Base-by-base conservation (phyloP, 1,284 basidiomycete genomes). In the Agroathelia rolfsii region DNA sequence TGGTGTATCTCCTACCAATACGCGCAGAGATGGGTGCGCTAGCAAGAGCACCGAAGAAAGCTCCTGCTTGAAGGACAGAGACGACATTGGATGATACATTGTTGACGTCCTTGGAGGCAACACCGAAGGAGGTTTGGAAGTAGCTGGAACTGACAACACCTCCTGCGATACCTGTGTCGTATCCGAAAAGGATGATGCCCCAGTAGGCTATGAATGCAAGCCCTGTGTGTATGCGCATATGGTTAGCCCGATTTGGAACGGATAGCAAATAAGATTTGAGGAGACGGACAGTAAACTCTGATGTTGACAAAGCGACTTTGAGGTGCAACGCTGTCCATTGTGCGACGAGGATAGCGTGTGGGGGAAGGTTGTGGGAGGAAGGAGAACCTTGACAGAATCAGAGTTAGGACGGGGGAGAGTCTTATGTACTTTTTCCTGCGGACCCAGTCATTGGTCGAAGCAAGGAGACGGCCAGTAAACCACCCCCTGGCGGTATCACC, bases 101-200 rank as follows among this genome's bases (percentile, higher is more conserved):
- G 41, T 71, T 59, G 8, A 50, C 46, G 29, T 58, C 59, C 16
- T 41, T 43, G 13, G 43, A 21, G 38, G 58, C 52, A 26, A 84
- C 62, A 5, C 72, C 72, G 45, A 85, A 87, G 27, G 72, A 62
- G 6, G 55, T 32, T 41, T 69, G 56, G 59, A 88, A 87, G 43
- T 70, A 75, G 3, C 51, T 43, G 28, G 76, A 66, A 11, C 62
- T 62, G 17, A 86, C 76, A 32, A 82, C 73, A 25, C 78, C 77
- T 26, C 78, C 77, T 23, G 76, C 76, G 35, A 69, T 58, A 44
- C 65, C 61, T 71, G 70, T 70, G 50, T 81, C 80, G 46, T 82
- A 84, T 49, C 83, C 83, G 47, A 86, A 86, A 9, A 86, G 59
- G 27, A 85, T 61, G 44, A 85, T 84, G 9, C 82, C 83, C 71